These are phyloP conservation scores for Phytopythium mirpurense DNA, from an alignment of 352 stramenopile genomes.

Conservation along the genomic window DNA sequence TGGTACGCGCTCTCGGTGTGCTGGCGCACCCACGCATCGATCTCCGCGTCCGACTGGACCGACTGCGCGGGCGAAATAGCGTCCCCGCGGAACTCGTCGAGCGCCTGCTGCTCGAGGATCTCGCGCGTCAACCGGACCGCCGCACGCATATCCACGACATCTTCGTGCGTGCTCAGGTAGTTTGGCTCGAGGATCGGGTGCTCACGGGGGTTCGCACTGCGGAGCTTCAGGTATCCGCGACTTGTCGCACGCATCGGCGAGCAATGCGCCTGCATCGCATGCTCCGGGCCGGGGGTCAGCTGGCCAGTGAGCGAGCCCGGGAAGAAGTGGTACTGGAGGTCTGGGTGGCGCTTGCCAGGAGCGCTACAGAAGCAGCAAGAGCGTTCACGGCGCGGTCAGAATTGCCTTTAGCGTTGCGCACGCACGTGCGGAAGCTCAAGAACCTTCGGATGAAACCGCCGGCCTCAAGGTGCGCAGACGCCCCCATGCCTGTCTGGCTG, in stretches of 20 bases:
- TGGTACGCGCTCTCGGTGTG: constrained; percentile 87
- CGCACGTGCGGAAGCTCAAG: background rate
- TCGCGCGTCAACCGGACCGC: constrained; percentile 78
- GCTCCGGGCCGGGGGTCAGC: constrained; percentile 38
- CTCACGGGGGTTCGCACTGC: constrained; percentile 66
- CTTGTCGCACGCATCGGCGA: constrained; percentile 87
- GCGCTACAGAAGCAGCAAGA: constrained; percentile 25
- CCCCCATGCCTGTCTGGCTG: constrained; percentile 57
- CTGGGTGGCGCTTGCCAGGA: constrained; percentile 73
- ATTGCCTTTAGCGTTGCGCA: too few species aligned
- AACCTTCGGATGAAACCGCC: constrained; percentile 84
- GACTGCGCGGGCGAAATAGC: constrained; percentile 64
- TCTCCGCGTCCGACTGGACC: constrained; percentile 61
- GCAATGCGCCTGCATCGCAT: constrained; percentile 86
- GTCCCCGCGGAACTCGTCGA: constrained; percentile 81
- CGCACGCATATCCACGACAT: constrained; percentile 73
- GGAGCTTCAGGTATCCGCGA: constrained; percentile 76
- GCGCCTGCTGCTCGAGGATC: constrained; percentile 83
- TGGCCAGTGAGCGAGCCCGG: constrained; percentile 74
- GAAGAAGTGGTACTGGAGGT: constrained; percentile 90
- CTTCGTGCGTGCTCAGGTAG: constrained; percentile 80
- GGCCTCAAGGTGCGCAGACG: constrained; percentile 78
- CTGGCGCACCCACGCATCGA: constrained; percentile 83
- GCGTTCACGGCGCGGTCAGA: background rate
- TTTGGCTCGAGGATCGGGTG: constrained; percentile 86